These are phyloP conservation scores for Euphorbia pulcherrima DNA, from an alignment of 345 rosid genomes.

Conservation along the genomic window DNA sequence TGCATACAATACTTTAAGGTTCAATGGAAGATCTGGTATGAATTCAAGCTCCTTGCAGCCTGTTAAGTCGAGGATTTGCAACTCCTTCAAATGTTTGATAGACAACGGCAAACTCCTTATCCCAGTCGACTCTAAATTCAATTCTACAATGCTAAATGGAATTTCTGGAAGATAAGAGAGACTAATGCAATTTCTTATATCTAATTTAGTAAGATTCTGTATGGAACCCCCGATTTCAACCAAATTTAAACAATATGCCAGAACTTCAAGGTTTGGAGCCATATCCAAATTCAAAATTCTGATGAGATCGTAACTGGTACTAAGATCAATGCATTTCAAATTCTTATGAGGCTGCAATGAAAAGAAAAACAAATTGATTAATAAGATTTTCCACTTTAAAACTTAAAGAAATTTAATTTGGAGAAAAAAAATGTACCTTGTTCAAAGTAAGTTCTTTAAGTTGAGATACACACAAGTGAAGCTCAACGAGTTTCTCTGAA, in stretches of 20 bases:
- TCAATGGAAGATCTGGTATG: too few species aligned
- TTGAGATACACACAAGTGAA: neutral
- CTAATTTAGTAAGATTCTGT: neutral
- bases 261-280: neutral
- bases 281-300: neutral
- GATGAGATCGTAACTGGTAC: neutral
- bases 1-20: too few species aligned
- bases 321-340: neutral
- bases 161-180: too few species aligned
- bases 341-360: constrained; percentile 1
- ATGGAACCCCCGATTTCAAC: neutral
- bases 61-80: too few species aligned
- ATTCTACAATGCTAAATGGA: too few species aligned
- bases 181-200: too few species aligned
- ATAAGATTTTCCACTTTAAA: neutral
- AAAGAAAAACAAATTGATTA: neutral
- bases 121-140: too few species aligned
- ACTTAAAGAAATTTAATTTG: too few species aligned
- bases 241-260: neutral
- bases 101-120: too few species aligned
- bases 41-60: too few species aligned
- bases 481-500: constrained; percentile 1
- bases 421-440: constrained; percentile 8
- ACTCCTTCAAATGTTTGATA: too few species aligned
- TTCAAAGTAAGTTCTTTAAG: neutral